Conservation (phyloP, 192 early-diverging fungal genomes). For the Rhizophlyctis rosea region DNA sequence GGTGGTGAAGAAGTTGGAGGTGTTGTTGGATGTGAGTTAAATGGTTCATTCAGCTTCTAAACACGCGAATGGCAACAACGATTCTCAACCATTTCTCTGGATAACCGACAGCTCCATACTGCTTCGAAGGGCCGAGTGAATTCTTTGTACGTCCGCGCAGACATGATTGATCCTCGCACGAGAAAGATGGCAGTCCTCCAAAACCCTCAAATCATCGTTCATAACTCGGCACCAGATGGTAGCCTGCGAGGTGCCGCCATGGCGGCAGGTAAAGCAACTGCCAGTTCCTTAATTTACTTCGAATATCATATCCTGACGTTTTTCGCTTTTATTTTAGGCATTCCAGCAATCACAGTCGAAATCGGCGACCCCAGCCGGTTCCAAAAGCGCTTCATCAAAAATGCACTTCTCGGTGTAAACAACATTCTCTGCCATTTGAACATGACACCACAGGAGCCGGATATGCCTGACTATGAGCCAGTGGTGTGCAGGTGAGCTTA, state of each 20-base stretch:
- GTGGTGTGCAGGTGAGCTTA: no score
- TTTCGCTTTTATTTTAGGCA: constrained; percentile 23
- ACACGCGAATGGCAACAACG: constrained; percentile 69
- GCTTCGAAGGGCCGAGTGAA: constrained; percentile 68
- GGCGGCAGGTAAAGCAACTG: constrained; percentile 34
- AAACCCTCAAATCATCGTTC: constrained; percentile 60
- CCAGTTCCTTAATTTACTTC: no score
- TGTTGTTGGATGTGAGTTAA: constrained; percentile 21
- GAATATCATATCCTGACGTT: neutral
- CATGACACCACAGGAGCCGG: no score
- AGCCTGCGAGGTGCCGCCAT: constrained; percentile 67
- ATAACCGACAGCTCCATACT: constrained; percentile 70
- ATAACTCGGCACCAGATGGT: constrained; percentile 64
- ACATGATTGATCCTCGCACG: constrained; percentile 65
- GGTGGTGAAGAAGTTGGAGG: constrained; percentile 31
- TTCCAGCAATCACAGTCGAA: constrained; percentile 73
- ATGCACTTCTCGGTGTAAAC: no score
- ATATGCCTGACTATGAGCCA: no score
- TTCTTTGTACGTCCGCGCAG: constrained; percentile 69
- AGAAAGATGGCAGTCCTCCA: constrained; percentile 37
- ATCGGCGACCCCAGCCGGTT: constrained; percentile 74
- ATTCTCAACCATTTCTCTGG: constrained; percentile 64
- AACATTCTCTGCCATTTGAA: no score
- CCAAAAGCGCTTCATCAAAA: constrained; percentile 69
- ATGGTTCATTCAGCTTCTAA: constrained; percentile 63